Evolutionary conservation across 495 filamentous ascomycete genomes (phyloP).

Genomic region (Daldinia decipiens): DNA sequence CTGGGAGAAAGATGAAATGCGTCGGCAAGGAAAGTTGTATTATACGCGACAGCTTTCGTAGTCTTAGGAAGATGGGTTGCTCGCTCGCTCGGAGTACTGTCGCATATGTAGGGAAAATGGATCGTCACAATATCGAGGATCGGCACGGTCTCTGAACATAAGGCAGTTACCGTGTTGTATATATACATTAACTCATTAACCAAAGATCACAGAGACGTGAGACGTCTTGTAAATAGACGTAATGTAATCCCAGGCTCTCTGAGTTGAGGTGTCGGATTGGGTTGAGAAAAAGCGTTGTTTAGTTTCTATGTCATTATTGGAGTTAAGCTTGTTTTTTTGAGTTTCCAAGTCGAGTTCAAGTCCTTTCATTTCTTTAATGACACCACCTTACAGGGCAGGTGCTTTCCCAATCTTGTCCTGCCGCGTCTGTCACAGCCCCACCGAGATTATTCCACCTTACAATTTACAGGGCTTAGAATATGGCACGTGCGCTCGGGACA

Average conservation of each 20-base stretch:
- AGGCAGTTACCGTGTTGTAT: slow-evolving; percentile 27
- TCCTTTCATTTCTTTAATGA: slow-evolving; percentile 21
- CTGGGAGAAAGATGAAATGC: slow-evolving; percentile 11
- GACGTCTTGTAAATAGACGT: slow-evolving; percentile 22
- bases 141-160: slow-evolving; percentile 23
- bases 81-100: slow-evolving; percentile 28
- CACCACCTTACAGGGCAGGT: slow-evolving; percentile 15
- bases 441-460: slow-evolving; percentile 24
- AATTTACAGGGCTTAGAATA: slow-evolving; percentile 20
- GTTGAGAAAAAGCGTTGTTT: slow-evolving; percentile 1
- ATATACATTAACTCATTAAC: slow-evolving; percentile 29
- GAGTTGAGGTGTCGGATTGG: slow-evolving; percentile 22
- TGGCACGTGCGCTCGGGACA: slow-evolving; percentile 37
- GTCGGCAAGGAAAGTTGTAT: slow-evolving; percentile 32
- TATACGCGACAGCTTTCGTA: slow-evolving; percentile 23
- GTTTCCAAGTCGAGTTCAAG: slow-evolving; percentile 10
- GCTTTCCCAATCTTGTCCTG: slow-evolving; percentile 29
- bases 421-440: slow-evolving; percentile 30
- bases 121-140: slow-evolving; percentile 38
- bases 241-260: slow-evolving; percentile 30
- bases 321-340: slow-evolving; percentile 16
- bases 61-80: slow-evolving; percentile 19
- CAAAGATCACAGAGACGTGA: slow-evolving; percentile 30
- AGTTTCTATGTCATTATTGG: slow-evolving; percentile 36
- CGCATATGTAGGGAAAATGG: slow-evolving; percentile 41